phyloP scores from a whole-genome alignment of 257 asterid species.

The Fraxinus americana region DNA sequence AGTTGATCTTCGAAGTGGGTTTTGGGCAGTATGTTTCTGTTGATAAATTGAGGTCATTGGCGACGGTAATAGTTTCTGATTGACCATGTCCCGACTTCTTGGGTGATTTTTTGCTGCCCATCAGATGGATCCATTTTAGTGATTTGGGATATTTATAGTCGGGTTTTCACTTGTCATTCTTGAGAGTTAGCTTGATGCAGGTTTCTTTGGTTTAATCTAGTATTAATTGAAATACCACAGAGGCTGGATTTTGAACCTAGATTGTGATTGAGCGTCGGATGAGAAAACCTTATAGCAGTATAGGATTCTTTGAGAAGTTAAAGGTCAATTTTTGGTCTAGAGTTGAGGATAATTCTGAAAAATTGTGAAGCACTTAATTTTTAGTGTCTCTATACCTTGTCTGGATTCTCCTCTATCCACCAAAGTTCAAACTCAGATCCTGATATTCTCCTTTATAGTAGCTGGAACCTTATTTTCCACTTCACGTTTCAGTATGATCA shows the following conservation, averaged over 20 bases:
- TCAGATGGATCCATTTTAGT: conserved; percentile 1
- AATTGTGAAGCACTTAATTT: not conserved
- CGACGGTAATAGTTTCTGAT: not conserved
- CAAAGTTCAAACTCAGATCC: not conserved
- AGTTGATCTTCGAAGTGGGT: not conserved
- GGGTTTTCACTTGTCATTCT: conserved; percentile 13
- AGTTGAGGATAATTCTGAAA: not conserved
- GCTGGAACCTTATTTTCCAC: not conserved
- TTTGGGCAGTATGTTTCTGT: not conserved
- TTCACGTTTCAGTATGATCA: not conserved
- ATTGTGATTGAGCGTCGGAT: not conserved
- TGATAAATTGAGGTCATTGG: not conserved
- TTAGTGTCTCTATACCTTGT: not conserved
- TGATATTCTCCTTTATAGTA: not conserved
- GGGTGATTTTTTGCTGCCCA: not conserved
- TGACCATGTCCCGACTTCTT: not conserved
- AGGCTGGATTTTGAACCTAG: conserved; percentile 2
- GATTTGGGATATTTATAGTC: not conserved
- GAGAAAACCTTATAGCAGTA: not conserved
- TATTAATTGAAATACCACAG: conserved; percentile 16
- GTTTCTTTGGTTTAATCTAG: conserved; percentile 7
- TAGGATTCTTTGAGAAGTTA: not conserved
- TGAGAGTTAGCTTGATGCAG: conserved; percentile 1
- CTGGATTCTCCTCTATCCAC: conserved; percentile 1
- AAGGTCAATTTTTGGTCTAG: not conserved